These are phyloP conservation scores for Fusarium sp. DNA, from an alignment of 2,329 filamentous ascomycete species.

Conservation along the genomic window DNA sequence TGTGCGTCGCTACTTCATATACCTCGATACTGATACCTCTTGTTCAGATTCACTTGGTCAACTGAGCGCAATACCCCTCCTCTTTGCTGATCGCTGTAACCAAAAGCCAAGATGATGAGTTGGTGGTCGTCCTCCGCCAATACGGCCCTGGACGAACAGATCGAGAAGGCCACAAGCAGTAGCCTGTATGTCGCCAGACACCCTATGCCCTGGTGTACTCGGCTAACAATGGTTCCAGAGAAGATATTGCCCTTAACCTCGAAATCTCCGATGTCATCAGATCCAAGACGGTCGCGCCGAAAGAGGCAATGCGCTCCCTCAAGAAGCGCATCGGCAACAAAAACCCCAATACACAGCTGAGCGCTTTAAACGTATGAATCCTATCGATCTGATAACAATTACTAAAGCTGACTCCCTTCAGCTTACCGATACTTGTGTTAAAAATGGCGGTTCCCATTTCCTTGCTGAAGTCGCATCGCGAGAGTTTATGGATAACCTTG, in stretches of 20 bases:
- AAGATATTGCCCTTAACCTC: constrained; percentile 96
- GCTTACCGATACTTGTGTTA: constrained; percentile 98
- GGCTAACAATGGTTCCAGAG: constrained; percentile 59
- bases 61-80: neutral
- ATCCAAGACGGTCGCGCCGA: constrained; percentile 96
- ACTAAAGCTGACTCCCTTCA: constrained; percentile 41
- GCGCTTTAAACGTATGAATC: constrained; percentile 80
- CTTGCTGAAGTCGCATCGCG: constrained; percentile 93
- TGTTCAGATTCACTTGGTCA: neutral
- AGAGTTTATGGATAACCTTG: constrained; percentile 98
- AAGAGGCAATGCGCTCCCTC: constrained; percentile 96
- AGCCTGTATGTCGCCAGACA: constrained; percentile 71
- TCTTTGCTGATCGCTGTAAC: constrained; percentile 10
- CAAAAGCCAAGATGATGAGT: constrained; percentile 71
- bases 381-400: neutral
- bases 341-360: constrained; percentile 96
- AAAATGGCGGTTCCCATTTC: constrained; percentile 97
- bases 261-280: constrained; percentile 98
- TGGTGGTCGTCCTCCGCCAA: constrained; percentile 95
- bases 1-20: neutral
- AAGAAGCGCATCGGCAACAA: constrained; percentile 95
- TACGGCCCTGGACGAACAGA: constrained; percentile 93
- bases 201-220: constrained; percentile 21
- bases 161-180: constrained; percentile 92
- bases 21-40: neutral